Evolutionary conservation across 805 yeast species (phyloP).

Genomic region (Komagataella ulmi): DNA sequence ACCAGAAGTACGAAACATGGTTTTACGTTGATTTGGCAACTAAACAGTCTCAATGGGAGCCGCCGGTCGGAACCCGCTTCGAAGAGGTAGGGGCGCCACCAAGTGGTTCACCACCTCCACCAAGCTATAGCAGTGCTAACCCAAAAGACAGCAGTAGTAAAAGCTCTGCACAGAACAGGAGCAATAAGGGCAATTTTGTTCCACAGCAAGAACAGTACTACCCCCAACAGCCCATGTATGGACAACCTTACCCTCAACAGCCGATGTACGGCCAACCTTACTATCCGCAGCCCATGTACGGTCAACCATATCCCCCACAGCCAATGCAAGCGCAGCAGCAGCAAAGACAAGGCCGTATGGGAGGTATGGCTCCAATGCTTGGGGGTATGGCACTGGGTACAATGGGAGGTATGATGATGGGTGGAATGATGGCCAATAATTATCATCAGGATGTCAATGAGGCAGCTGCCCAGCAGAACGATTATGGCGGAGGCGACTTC

Average conservation of each 20-base stretch:
- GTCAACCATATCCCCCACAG: constrained; percentile 9
- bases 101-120: constrained; percentile 8
- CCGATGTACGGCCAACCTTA: constrained; percentile 6
- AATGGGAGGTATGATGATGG: constrained; percentile 15
- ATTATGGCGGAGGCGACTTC: constrained; percentile 3
- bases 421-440: constrained; percentile 5
- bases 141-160: neutral
- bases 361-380: constrained; percentile 14
- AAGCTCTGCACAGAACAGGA: neutral
- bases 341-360: constrained; percentile 8
- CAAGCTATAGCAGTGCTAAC: constrained; percentile 12
- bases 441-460: neutral
- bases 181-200: constrained; percentile 1
- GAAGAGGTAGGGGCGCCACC: constrained; percentile 13
- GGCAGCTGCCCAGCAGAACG: neutral
- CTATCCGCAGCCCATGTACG: constrained; percentile 8
- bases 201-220: constrained; percentile 6
- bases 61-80: constrained; percentile 49
- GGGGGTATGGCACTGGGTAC: constrained; percentile 21
- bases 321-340: constrained; percentile 9
- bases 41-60: constrained; percentile 84
- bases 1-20: constrained; percentile 40
- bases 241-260: constrained; percentile 6
- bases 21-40: constrained; percentile 68
- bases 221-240: constrained; percentile 6